Evolutionary conservation across 495 filamentous ascomycete species (phyloP), one percentile per base, ranked within the genome.

Genomic region (Trichoderma erinaceum): DNA sequence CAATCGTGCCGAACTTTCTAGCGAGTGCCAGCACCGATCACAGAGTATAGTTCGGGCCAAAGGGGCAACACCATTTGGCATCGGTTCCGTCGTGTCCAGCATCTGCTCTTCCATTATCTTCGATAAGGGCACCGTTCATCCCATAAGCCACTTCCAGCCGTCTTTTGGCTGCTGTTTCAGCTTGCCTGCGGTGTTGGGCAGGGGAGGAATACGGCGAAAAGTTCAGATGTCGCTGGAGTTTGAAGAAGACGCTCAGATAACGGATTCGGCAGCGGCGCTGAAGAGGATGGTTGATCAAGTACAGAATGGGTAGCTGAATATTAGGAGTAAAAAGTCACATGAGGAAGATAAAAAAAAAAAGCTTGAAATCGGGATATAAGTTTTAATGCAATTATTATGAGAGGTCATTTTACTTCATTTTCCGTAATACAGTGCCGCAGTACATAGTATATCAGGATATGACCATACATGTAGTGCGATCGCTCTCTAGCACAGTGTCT

Each of bases 51-150:
- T 80, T 64, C 68, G 70, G 29, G 68, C 74, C 23, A 81, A 81
- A 69, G 79, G 79, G 1, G 70, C 75, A n/a, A 80, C 76, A 1
- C 75, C 78, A 6, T 81, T 77, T 65, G 79, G 79, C 10, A 73
- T 80, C 29, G 78, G 73, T 46, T 75, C 78, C 35, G 69, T 75
- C 25, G 73, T 77, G 6, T 63, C 78, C 11, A 72, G 68, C 38
- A 74, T 81, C n/a, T 81, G 79, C 70, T 69, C 77, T 43, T 73
- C 76, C 16, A 75, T 81, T 21, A 64, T 78, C 2, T 71, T 73
- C 23, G 77, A 80, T 58, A 67, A 71, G 43, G 65, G 73, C 65
- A 65, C 75, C 69, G 68, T 77, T 25, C 44, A 61, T 23, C 74
- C 78, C 3, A 25, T 81, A 23, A 79, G 76, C 64, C 75, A 79